These are phyloP conservation scores for Candida ovalis DNA, from an alignment of 805 yeast genomes.

Conservation along the genomic window DNA sequence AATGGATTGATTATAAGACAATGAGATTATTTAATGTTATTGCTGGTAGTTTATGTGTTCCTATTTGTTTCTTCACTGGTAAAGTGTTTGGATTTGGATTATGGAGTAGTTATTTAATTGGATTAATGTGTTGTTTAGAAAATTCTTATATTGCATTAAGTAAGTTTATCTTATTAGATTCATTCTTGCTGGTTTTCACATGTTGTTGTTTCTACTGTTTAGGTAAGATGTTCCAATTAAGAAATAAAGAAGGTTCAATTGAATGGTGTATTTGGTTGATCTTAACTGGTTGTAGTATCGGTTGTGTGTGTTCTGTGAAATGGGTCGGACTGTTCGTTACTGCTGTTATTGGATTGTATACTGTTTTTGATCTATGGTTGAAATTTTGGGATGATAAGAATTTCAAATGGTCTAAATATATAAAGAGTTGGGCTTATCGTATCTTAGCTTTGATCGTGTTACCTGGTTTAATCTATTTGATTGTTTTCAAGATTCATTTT, in stretches of 20 bases:
- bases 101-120: constrained; percentile 54
- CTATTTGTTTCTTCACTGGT: constrained; percentile 68
- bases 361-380: constrained; percentile 85
- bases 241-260: constrained; percentile 36
- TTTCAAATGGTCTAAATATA: constrained; percentile 42
- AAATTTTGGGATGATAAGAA: constrained; percentile 67
- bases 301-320: constrained; percentile 80
- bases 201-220: constrained; percentile 63
- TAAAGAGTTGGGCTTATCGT: constrained; percentile 70
- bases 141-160: constrained; percentile 66
- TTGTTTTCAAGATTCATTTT: constrained; percentile 81
- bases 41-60: constrained; percentile 63
- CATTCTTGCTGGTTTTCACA: constrained; percentile 73
- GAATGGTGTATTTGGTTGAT: constrained; percentile 53
- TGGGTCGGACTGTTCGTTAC: constrained; percentile 90
- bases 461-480: constrained; percentile 67
- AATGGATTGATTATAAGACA: constrained; percentile 50
- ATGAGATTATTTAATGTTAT: constrained; percentile 73
- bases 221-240: constrained; percentile 48
- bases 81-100: constrained; percentile 51
- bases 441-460: constrained; percentile 60
- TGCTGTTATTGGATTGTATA: constrained; percentile 84
- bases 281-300: constrained; percentile 63
- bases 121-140: constrained; percentile 63
- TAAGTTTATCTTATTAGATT: constrained; percentile 71